These are phyloP conservation scores for Lepraria neglecta DNA, from an alignment of 495 filamentous ascomycete genomes.

Conservation along the genomic window DNA sequence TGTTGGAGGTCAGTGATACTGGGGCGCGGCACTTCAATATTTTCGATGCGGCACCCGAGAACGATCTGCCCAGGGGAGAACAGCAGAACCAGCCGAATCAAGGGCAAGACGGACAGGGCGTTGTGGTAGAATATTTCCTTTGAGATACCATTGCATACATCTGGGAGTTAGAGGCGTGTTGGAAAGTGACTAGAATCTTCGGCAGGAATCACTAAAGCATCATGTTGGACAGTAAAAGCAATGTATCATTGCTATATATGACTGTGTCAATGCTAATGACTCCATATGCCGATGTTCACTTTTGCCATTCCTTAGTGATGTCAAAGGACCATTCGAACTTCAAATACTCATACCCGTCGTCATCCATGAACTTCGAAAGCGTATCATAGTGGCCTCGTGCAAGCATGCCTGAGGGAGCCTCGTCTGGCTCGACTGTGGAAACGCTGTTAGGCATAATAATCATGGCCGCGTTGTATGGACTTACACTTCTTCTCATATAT, in stretches of 20 bases:
- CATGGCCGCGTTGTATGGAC: constrained; percentile 30
- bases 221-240: background rate
- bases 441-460: constrained; percentile 6
- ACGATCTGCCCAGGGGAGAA: constrained; percentile 77
- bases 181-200: background rate
- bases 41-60: constrained; percentile 93
- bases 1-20: constrained; percentile 86
- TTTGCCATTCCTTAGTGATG: constrained; percentile 85
- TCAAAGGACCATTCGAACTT: constrained; percentile 91
- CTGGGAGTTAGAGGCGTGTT: constrained; percentile 1
- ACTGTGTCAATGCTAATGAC: background rate
- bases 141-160: constrained; percentile 45
- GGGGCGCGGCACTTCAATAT: constrained; percentile 94
- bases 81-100: constrained; percentile 57
- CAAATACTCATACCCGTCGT: constrained; percentile 80
- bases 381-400: constrained; percentile 82
- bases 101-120: constrained; percentile 51
- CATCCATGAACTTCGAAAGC: constrained; percentile 80
- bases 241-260: background rate
- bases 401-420: constrained; percentile 84
- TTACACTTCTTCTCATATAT: constrained; percentile 86
- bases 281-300: constrained; percentile 29
- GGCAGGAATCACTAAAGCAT: background rate
- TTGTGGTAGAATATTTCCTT: constrained; percentile 65
- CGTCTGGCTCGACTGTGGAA: constrained; percentile 70